These are phyloP conservation scores for Pelargonium nanum DNA, from an alignment of 345 rosid species.

Conservation along the genomic window DNA sequence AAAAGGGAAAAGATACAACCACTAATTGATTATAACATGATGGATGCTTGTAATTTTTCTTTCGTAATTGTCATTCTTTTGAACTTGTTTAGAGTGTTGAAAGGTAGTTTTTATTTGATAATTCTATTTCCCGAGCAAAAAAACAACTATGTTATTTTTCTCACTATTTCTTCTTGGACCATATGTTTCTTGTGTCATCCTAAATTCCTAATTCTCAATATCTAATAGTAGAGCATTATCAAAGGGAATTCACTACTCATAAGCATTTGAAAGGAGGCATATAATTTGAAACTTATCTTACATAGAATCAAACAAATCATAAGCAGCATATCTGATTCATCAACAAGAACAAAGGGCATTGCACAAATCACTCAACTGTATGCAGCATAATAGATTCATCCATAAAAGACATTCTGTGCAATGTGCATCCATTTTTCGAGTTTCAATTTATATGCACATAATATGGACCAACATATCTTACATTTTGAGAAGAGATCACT, in stretches of 20 bases:
- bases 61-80: constrained; percentile 21
- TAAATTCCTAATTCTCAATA: no score
- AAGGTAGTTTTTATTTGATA: constrained; percentile 10
- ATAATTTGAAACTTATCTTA: no score
- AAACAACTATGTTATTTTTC: neutral
- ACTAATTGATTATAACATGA: neutral
- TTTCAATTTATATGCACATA: constrained; percentile 10
- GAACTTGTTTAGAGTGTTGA: constrained; percentile 23
- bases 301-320: no score
- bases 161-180: neutral
- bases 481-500: constrained; percentile 4
- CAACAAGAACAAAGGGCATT: no score
- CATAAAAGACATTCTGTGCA: neutral
- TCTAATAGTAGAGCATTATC: no score
- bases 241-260: no score
- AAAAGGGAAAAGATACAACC: neutral
- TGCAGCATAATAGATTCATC: no score
- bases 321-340: no score
- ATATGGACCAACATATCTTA: constrained; percentile 5
- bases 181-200: neutral
- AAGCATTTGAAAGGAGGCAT: no score
- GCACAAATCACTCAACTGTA: no score
- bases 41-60: constrained; percentile 15
- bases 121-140: neutral
- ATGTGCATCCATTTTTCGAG: neutral